Percentiles rank a stretch among this genome's conserved stretches.
phyloP scores from a whole-genome alignment of 139 green algal species.

The Chlorella sp. region DNA sequence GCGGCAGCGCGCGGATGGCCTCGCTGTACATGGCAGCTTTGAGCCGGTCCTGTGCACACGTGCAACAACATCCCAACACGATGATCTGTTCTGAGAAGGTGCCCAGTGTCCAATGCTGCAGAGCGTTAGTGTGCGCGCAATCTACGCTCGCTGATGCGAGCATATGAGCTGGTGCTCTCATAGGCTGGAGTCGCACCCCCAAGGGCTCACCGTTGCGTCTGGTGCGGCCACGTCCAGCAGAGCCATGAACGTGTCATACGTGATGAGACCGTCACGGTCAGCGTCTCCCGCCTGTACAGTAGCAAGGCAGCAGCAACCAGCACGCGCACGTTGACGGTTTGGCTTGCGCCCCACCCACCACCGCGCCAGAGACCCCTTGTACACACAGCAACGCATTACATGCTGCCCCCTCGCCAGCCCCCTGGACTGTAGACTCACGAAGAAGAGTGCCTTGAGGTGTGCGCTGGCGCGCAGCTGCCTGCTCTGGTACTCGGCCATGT shows the following conservation, averaged over 20 bases:
- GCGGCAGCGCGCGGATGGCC: background rate
- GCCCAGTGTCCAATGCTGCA: background rate
- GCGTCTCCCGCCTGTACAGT: constrained; percentile 27
- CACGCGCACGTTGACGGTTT: background rate
- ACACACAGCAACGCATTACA: background rate
- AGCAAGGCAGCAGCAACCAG: background rate
- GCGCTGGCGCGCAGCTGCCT: constrained; percentile 21
- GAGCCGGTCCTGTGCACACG: background rate
- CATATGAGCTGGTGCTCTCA: background rate
- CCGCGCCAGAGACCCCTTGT: background rate
- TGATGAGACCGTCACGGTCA: constrained; percentile 27
- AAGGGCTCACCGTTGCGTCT: constrained; percentile 4
- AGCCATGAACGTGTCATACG: constrained; percentile 30
- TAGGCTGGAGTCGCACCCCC: background rate
- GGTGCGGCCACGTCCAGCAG: background rate
- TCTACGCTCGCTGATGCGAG: no score
- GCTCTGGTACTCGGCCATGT: constrained; percentile 32
- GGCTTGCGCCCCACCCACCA: background rate
- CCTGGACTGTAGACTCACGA: background rate
- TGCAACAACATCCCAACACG: background rate
- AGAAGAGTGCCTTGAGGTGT: constrained; percentile 37
- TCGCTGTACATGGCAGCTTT: background rate
- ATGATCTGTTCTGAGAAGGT: background rate
- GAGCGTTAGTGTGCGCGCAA: no score
- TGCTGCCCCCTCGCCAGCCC: background rate